Conservation (phyloP, 2,329 filamentous ascomycete genomes). For the Torrubiellomyces zombiae region DNA sequence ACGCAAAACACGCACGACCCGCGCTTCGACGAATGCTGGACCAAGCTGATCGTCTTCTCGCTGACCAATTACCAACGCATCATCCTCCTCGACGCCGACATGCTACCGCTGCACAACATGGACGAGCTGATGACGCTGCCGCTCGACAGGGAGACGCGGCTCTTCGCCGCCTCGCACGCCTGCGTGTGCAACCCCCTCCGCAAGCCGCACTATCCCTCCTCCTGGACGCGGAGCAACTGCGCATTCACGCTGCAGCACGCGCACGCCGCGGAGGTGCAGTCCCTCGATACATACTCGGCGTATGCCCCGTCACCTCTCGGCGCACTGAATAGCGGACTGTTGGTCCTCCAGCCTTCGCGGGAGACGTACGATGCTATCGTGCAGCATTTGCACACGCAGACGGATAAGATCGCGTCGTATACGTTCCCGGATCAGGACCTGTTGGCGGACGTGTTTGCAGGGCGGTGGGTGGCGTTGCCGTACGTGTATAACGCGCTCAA, state of each 20-base stretch:
- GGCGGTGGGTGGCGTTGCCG: constrained; percentile 39
- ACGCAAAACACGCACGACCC: constrained; percentile 59
- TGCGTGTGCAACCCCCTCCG: constrained; percentile 74
- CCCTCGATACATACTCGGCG: constrained; percentile 23
- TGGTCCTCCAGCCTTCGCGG: constrained; percentile 36
- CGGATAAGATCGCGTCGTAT: constrained; percentile 27
- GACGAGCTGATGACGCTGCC: constrained; percentile 79
- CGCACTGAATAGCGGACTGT: constrained; percentile 33
- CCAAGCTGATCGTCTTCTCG: constrained; percentile 65
- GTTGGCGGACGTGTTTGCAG: constrained; percentile 35
- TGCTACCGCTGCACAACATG: constrained; percentile 73
- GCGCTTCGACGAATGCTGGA: constrained; percentile 84
- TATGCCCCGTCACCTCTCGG: constrained; percentile 28
- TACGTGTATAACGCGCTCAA: constrained; percentile 48
- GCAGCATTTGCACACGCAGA: constrained; percentile 29
- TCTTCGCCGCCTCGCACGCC: constrained; percentile 72
- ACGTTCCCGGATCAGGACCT: constrained; percentile 45
- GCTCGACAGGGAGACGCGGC: constrained; percentile 44
- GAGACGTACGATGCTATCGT: constrained; percentile 33
- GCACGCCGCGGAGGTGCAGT: constrained; percentile 29
- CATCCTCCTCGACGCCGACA: constrained; percentile 76
- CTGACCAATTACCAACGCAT: constrained; percentile 62
- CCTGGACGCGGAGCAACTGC: constrained; percentile 47
- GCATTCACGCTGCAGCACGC: constrained; percentile 38
- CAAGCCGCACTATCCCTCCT: constrained; percentile 59